These are phyloP conservation scores for Solanum aculeatissimum DNA, from an alignment of 305 asterid species.

Conservation along the genomic window DNA sequence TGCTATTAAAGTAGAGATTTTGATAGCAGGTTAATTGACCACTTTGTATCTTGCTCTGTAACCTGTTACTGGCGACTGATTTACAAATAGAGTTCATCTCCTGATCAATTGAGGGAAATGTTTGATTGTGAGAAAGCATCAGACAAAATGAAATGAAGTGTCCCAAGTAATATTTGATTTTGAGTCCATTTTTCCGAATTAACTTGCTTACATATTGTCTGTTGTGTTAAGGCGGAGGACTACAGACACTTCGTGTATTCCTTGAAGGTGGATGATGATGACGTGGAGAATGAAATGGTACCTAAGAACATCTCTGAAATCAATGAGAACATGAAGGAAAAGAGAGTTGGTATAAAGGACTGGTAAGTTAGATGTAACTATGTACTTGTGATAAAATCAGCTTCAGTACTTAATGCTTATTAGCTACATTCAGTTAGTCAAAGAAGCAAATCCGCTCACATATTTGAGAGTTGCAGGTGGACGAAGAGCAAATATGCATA, in stretches of 20 bases:
- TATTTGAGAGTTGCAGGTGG: slow-evolving; percentile 42
- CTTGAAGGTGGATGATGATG: slow-evolving; percentile 13
- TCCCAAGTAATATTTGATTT: not conserved
- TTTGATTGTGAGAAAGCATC: not conserved
- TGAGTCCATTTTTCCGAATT: not conserved
- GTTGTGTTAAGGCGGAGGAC: slow-evolving; percentile 19
- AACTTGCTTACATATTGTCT: not conserved
- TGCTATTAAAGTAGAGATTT: not conserved
- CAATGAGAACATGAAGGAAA: slow-evolving; percentile 10
- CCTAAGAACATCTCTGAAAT: not conserved
- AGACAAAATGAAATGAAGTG: not conserved
- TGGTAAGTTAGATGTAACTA: slow-evolving; percentile 19
- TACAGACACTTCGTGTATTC: slow-evolving; percentile 23
- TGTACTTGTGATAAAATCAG: not conserved
- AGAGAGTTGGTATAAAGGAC: slow-evolving; percentile 35
- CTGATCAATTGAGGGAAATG: not conserved
- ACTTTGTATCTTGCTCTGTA: not conserved
- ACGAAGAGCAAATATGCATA: slow-evolving; percentile 57
- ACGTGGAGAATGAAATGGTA: not conserved
- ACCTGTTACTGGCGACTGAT: not conserved
- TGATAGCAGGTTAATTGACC: not conserved
- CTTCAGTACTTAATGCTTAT: not conserved
- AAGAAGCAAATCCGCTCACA: not conserved
- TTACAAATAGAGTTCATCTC: not conserved
- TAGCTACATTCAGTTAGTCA: not conserved